Evolutionary conservation across 805 yeast species (phyloP).

Genomic region (Jamesozyma spencerorum): DNA sequence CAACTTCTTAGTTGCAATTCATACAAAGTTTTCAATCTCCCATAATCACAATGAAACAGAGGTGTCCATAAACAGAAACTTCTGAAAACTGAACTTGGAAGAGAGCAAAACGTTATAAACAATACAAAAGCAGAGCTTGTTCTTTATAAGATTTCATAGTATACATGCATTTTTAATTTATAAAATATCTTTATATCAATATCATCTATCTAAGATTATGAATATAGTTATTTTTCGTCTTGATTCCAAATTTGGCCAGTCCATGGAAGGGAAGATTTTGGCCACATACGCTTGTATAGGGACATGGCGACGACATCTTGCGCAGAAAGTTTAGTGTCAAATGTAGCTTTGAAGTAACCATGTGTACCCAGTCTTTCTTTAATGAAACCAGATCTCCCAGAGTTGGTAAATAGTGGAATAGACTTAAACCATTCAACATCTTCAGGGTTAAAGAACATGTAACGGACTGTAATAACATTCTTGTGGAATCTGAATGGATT

Average conservation of each 20-base stretch:
- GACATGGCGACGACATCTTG: conserved; percentile 95
- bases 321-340: conserved; percentile 80
- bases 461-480: conserved; percentile 81
- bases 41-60: too few relatives aligned
- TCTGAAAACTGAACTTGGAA: too few relatives aligned
- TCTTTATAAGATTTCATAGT: too few relatives aligned
- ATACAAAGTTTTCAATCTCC: too few relatives aligned
- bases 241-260: conserved; percentile 4
- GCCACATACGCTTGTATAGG: conserved; percentile 90
- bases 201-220: too few relatives aligned
- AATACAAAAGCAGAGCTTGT: too few relatives aligned
- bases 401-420: conserved; percentile 84
- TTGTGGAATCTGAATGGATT: conserved; percentile 94
- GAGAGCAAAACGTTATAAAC: too few relatives aligned
- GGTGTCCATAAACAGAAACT: too few relatives aligned
- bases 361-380: conserved; percentile 96
- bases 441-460: conserved; percentile 90
- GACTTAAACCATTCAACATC: conserved; percentile 86
- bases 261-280: conserved; percentile 39
- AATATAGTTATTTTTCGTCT: not conserved
- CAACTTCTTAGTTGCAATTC: too few relatives aligned
- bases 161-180: too few relatives aligned
- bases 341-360: conserved; percentile 93
- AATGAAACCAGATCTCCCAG: conserved; percentile 90
- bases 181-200: too few relatives aligned